Conservation (phyloP, 2,329 filamentous ascomycete species). For the Alternaria triticimaculans region DNA sequence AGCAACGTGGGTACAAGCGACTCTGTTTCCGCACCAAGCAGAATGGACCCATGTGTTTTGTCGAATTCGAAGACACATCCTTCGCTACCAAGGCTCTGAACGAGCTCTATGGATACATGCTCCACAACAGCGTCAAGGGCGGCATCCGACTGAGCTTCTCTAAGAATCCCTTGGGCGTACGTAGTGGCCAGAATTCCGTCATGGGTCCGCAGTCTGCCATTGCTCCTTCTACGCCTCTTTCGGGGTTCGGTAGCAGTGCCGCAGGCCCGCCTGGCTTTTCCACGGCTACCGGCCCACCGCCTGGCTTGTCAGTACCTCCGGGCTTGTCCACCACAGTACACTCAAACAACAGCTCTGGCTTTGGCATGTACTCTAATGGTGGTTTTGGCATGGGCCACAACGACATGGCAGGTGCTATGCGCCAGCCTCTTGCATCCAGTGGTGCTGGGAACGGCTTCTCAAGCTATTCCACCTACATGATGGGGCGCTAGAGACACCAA, state of each 20-base stretch:
- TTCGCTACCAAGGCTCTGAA: conserved; percentile 90
- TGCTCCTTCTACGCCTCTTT: conserved; percentile 59
- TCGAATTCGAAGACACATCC: conserved; percentile 93
- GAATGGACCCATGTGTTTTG: conserved; percentile 98
- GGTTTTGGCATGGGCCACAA: conserved; percentile 45
- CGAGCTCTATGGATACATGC: conserved; percentile 83
- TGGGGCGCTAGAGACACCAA: conserved; percentile 42
- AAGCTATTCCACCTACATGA: conserved; percentile 49
- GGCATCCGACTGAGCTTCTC: conserved; percentile 96
- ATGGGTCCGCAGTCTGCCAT: conserved; percentile 60
- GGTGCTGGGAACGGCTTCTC: conserved; percentile 41
- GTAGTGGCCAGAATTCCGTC: conserved; percentile 71
- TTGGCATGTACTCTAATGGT: conserved; percentile 48
- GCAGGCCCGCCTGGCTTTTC: conserved; percentile 66
- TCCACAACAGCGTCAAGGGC: conserved; percentile 92
- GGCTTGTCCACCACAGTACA: conserved; percentile 61
- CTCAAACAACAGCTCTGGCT: conserved; percentile 39
- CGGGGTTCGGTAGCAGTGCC: conserved; percentile 64
- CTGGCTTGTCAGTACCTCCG: conserved; percentile 78
- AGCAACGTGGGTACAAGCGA: conserved; percentile 92
- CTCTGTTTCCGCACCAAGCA: conserved; percentile 94
- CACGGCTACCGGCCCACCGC: conserved; percentile 77
- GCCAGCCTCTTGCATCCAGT: conserved; percentile 43
- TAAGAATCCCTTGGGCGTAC: conserved; percentile 93
- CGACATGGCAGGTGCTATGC: conserved; percentile 44